These are phyloP conservation scores for Talaromyces nanjingensis DNA, from an alignment of 495 filamentous ascomycete genomes.

Conservation along the genomic window DNA sequence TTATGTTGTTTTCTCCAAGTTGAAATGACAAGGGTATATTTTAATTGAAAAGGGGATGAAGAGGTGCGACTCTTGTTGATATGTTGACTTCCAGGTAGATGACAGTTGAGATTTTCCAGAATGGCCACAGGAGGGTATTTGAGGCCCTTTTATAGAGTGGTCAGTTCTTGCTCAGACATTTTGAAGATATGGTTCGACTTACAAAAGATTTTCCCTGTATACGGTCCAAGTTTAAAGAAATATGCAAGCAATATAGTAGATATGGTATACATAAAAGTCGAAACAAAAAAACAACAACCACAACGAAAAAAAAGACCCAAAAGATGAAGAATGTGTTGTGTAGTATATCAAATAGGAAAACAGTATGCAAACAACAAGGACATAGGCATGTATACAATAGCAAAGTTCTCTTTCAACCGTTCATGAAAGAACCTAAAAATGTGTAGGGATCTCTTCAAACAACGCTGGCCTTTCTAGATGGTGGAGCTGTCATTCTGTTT, in stretches of 20 bases:
- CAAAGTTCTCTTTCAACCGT: neutral
- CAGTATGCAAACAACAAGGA: neutral
- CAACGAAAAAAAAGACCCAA: neutral
- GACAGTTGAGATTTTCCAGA: neutral
- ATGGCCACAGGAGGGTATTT: neutral
- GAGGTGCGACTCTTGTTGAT: neutral
- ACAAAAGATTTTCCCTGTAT: neutral
- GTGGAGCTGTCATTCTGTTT: conserved; percentile 6
- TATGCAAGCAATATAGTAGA: neutral
- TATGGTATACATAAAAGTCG: conserved; percentile 2
- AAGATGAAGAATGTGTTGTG: neutral
- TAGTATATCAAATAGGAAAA: conserved; percentile 1
- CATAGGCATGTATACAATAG: conserved; percentile 2
- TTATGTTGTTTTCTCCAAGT: neutral
- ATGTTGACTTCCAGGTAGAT: neutral
- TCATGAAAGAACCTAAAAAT: neutral
- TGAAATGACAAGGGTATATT: neutral
- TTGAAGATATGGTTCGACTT: neutral
- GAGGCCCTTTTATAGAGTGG: neutral
- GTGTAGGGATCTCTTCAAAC: neutral
- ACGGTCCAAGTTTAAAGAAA: neutral
- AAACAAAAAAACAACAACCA: neutral
- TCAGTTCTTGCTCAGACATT: neutral
- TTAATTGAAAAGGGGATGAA: neutral
- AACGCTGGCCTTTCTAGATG: neutral